Evolutionary conservation across 2,329 filamentous ascomycete species (phyloP).

Genomic region (Ilyonectria destructans): DNA sequence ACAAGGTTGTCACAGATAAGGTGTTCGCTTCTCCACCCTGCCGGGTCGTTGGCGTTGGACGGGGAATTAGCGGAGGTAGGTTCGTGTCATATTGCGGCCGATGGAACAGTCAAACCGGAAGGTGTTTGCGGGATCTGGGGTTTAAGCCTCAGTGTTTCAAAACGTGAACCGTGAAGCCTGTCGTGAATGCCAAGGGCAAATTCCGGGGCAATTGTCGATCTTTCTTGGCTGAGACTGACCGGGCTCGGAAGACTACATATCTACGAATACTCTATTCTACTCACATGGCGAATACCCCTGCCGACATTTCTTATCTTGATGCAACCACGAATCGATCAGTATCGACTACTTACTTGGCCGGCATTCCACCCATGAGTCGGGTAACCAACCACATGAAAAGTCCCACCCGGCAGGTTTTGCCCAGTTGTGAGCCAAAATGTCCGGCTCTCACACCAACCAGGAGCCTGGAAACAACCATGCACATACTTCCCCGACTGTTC

Average conservation of each 20-base stretch:
- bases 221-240: not conserved
- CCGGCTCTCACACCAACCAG: constrained; percentile 19
- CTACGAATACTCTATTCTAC: not conserved
- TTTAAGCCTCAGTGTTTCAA: not conserved
- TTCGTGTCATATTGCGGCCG: not conserved
- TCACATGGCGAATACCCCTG: not conserved
- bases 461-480: constrained; percentile 5
- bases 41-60: not conserved
- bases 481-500: not conserved
- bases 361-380: not conserved
- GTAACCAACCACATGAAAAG: not conserved
- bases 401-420: not conserved
- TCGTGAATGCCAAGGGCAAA: not conserved
- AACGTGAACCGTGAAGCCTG: not conserved
- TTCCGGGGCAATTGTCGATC: not conserved
- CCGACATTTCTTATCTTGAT: constrained; percentile 14
- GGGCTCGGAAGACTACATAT: not conserved
- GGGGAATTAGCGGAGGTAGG: not conserved
- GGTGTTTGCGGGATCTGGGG: not conserved
- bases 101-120: not conserved
- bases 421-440: constrained; percentile 9
- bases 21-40: not conserved
- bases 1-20: constrained; percentile 20
- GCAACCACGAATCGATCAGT: constrained; percentile 4
- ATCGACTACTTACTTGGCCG: not conserved